A percentile compares a stretch with the other conserved stretches of the same genome.
Evolutionary conservation across 495 filamentous ascomycete genomes (phyloP).

Genomic region (Aspergillus incahuasiensis): DNA sequence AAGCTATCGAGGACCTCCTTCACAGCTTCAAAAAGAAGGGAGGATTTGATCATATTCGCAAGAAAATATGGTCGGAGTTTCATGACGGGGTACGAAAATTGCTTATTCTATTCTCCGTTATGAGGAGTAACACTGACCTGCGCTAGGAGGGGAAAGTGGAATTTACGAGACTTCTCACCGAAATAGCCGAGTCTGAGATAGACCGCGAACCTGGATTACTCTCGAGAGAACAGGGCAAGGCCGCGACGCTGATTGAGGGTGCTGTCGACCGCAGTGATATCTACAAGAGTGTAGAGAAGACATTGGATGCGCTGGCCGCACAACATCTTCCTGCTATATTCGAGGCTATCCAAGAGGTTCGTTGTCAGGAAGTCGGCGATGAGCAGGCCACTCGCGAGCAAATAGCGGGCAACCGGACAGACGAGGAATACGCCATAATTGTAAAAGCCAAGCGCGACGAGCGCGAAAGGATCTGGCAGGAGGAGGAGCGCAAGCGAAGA

Average conservation of each 20-base stretch:
- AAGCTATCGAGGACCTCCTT: conserved; percentile 70
- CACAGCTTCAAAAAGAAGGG: conserved; percentile 89
- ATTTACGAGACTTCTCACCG: conserved; percentile 61
- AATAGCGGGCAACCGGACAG: conserved; percentile 67
- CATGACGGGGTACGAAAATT: conserved; percentile 59
- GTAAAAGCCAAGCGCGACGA: conserved; percentile 61
- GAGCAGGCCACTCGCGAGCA: conserved; percentile 66
- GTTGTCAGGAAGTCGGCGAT: conserved; percentile 69
- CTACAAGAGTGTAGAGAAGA: conserved; percentile 66
- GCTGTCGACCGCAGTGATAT: conserved; percentile 77
- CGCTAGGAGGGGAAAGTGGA: conserved; percentile 60
- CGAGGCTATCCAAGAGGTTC: conserved; percentile 61
- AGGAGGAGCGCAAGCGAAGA: conserved; percentile 57
- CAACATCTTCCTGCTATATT: conserved; percentile 59
- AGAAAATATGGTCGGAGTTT: conserved; percentile 75
- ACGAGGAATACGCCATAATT: conserved; percentile 73
- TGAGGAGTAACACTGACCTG: conserved; percentile 11
- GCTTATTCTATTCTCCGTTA: conserved; percentile 1
- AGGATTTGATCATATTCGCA: conserved; percentile 78
- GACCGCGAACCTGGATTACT: conserved; percentile 74
- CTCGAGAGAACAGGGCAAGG: conserved; percentile 72
- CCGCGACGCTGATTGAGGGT: conserved; percentile 79
- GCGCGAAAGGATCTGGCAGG: conserved; percentile 60
- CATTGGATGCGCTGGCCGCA: conserved; percentile 64
- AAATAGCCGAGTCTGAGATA: conserved; percentile 73